phyloP scores from a whole-genome alignment of 225 moss, liverwort and hornwort species.

The Climacium dendroides region DNA sequence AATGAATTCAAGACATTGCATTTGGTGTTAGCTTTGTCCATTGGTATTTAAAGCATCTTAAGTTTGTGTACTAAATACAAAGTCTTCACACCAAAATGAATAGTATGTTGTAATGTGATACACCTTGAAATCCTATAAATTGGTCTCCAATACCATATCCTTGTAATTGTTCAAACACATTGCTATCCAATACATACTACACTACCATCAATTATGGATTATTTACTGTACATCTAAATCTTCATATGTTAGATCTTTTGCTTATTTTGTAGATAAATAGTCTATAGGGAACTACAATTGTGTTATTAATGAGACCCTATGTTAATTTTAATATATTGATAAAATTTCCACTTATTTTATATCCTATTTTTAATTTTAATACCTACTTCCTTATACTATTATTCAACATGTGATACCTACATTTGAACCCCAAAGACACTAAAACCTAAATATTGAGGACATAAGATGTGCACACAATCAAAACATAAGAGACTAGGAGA shows the following conservation, averaged over 20 bases:
- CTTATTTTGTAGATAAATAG: not conserved
- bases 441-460: no score
- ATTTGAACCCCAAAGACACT: no score
- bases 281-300: accelerated
- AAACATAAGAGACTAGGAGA: not conserved
- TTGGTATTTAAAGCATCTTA: not conserved
- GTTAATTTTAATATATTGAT: not conserved
- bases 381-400: no score
- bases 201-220: not conserved
- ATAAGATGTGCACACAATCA: not conserved
- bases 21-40: not conserved
- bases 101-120: accelerated
- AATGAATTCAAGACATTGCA: not conserved
- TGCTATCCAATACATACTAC: no score
- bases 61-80: not conserved
- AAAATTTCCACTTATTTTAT: not conserved
- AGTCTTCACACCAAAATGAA: accelerated
- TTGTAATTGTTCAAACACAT: not conserved
- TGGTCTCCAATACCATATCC: accelerated
- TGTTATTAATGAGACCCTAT: not conserved
- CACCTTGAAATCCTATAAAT: accelerated
- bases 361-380: no score
- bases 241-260: accelerated
- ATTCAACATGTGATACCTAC: accelerated
- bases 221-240: not conserved